Evolutionary conservation across 1,139 yeast genomes (phyloP).

Genomic region (Candida frijolesensis): DNA sequence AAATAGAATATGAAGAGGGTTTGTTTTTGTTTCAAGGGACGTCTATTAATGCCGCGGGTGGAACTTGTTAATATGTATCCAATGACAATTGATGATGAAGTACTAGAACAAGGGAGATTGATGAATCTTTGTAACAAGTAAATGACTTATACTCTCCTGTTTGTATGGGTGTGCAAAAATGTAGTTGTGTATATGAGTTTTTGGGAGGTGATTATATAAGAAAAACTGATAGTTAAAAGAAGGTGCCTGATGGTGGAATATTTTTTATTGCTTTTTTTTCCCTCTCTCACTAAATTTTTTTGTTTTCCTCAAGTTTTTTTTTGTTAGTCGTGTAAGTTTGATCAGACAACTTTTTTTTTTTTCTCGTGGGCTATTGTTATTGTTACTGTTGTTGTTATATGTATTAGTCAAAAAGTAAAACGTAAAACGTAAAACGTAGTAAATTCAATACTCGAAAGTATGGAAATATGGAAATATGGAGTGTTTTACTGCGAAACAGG

Average conservation of each 20-base stretch:
- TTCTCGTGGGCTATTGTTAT: background rate
- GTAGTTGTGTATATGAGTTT: background rate
- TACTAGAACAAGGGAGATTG: no score
- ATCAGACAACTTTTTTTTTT: background rate
- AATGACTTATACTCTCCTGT: background rate
- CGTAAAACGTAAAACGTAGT: no score
- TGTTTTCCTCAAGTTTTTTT: background rate
- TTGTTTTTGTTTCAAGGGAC: background rate
- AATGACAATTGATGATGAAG: no score
- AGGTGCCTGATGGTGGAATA: background rate
- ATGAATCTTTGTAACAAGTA: background rate
- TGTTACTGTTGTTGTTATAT: no score
- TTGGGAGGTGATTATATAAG: background rate
- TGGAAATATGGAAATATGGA: no score
- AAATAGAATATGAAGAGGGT: background rate
- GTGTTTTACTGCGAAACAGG: no score
- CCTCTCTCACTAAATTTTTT: background rate
- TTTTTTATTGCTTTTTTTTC: constrained; percentile 1
- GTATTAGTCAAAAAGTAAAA: no score
- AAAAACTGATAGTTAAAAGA: background rate
- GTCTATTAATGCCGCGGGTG: background rate
- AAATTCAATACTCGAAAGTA: no score
- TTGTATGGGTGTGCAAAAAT: background rate
- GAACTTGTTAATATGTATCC: background rate
- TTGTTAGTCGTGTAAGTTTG: background rate